Base-by-base conservation (phyloP, 106 monocot species). In the Dendrobium catenatum region DNA sequence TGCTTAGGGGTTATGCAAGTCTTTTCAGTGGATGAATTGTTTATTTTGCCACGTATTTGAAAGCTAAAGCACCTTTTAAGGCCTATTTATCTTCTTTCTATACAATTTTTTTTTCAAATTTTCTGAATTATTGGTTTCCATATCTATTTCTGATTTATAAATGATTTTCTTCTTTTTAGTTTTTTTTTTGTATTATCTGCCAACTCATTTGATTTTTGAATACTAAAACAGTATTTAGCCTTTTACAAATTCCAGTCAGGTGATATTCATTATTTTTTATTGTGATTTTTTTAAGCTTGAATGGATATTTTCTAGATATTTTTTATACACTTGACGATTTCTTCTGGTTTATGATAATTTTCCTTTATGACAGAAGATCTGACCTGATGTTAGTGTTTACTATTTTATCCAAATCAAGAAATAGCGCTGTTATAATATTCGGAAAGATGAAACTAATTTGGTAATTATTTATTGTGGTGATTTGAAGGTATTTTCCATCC, bases 401-500 rank as follows among this genome's bases (percentile, higher is more conserved):
- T 31, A 16, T 13, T 70, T 37, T 13, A 33, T 70, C 64, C 24
- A 61, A 61, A 26, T 22, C 51, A 13, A 51, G 51, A 51, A 51
- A 51, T 51, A 51, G 51, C 51, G 51, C 51, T 51, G 26, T 66
- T 10, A 26, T 26, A 66, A 66, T 66, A 26, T 66, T 66, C 8
- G 7, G 9, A 66, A 66, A 26, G 24, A 66, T 66, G 64, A 66
- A 66, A 70, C 70, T 70, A 70, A 70, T 33, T 5, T 70, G 70
- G 11, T 44, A 74, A 74, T 74, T 29, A 43, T 42, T 8, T 6
- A 74, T 42, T 74, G 42, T 78, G 54, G 76, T 80, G 61, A 27
- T 73, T 67, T 90, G 80, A 83, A 95, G 92, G 89, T 92, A 22
- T 92, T 95, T 82, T 87, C 92, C 66, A 90, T 87, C 87, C 87